Evolutionary conservation across 176 grass and related monocot species (phyloP), one percentile per base, ranked within the genome.

Genomic region (Rhynchospora tenuis): DNA sequence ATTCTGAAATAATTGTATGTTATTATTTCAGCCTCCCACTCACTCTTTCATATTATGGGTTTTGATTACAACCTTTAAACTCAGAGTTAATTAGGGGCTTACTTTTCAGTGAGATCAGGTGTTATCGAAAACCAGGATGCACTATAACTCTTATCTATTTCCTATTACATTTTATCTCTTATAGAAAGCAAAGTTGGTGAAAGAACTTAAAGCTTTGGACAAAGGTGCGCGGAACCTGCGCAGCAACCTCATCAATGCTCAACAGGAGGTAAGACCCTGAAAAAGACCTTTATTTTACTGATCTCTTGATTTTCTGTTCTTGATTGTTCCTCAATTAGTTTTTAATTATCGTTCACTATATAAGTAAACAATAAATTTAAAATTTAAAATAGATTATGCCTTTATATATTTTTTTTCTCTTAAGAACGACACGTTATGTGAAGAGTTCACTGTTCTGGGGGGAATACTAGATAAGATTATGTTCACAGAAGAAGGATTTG

Each of bases 391-490:
- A n/a, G n/a, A n/a, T n/a, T n/a, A n/a, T n/a, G n/a, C n/a, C 7
- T 7, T 7, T 3, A 7, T 7, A 47, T 47, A 3, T 68, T 13
- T 63, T 19, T 63, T 9, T 5, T 63, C 29, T 28, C 29, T 28
- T 28, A 27, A 28, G 29, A 77, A 97, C 89, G 94, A 83, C 8
- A 83, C 88, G 61, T 68, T 88, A 23, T 64, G 91, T 15, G 90
- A 86, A 19, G 89, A 91, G 46, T 91, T 91, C 75, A 97, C 91
- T 24, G 88, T 57, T 90, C 47, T 84, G 93, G 17, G 89, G 90
- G 10, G 87, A 93, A 63, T 87, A 88, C 20, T 91, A 90, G 93
- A 91, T 56, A 93, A 71, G 83, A 38, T 93, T 42, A 28, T 89
- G 59, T 7, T 33, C 17, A 56, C 88, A 47, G 45, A 4, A 47